These are phyloP conservation scores for Dictyostelium purpureum DNA, from an alignment of 78 protist species.

Conservation along the genomic window DNA sequence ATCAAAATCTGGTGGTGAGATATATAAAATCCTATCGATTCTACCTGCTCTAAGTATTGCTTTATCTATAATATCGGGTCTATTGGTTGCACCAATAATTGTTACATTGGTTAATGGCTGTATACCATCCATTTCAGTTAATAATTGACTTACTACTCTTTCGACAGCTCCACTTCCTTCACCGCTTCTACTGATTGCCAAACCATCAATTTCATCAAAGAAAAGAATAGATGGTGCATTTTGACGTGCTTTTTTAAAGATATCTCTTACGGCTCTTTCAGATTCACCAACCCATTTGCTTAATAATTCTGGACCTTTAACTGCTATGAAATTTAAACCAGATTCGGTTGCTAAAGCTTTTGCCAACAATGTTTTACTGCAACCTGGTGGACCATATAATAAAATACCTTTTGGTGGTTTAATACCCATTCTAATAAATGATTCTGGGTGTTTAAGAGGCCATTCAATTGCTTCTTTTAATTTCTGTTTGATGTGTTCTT, in stretches of 20 bases:
- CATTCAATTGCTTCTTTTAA: constrained; percentile 95
- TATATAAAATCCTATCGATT: constrained; percentile 91
- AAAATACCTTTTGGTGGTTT: constrained; percentile 95
- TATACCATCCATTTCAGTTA: constrained; percentile 97
- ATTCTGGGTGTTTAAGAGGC: constrained; percentile 93
- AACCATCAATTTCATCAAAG: constrained; percentile 94
- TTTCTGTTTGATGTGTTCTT: constrained; percentile 85
- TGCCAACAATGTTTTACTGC: constrained; percentile 96
- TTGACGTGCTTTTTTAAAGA: constrained; percentile 90
- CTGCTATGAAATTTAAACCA: constrained; percentile 93
- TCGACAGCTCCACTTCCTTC: constrained; percentile 90
- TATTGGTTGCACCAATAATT: constrained; percentile 97
- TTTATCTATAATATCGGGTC: constrained; percentile 96
- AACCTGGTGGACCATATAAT: constrained; percentile 98
- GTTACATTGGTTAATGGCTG: constrained; percentile 83
- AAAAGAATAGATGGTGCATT: constrained; percentile 91
- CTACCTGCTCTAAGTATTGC: constrained; percentile 97
- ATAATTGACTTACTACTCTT: constrained; percentile 93
- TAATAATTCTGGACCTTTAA: constrained; percentile 96
- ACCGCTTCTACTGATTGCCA: constrained; percentile 83
- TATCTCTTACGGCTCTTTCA: constrained; percentile 91
- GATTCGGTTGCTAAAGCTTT: constrained; percentile 96
- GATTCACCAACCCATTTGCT: constrained; percentile 96
- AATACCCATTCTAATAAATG: constrained; percentile 93
- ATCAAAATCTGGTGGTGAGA: constrained; percentile 85